A percentile compares a stretch with the other conserved stretches of the same genome.
phyloP scores from a whole-genome alignment of 2,329 filamentous ascomycete species.

The Knoxdaviesia capensis region DNA sequence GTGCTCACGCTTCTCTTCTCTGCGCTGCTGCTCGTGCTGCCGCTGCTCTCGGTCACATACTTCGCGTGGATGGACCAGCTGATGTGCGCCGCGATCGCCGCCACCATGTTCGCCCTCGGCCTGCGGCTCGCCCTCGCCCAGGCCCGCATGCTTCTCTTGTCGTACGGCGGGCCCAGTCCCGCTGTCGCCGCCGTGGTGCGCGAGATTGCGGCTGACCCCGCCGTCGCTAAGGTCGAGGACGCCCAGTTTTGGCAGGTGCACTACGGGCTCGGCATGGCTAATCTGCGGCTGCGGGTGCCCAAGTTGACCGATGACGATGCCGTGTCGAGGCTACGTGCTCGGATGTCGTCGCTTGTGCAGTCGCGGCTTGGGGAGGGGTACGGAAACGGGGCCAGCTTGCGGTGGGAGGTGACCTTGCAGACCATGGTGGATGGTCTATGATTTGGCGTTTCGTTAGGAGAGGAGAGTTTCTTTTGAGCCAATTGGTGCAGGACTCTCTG shows the following conservation, averaged over 20 bases:
- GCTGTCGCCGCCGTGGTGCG: conserved; percentile 52
- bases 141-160: conserved; percentile 92
- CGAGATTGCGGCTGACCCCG: conserved; percentile 66
- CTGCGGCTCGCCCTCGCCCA: conserved; percentile 67
- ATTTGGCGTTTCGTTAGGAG: too few relatives aligned
- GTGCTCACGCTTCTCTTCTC: conserved; percentile 85
- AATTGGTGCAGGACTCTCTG: too few relatives aligned
- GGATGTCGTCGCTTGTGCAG: conserved; percentile 59
- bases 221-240: conserved; percentile 62
- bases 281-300: conserved; percentile 57
- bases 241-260: conserved; percentile 98
- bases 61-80: conserved; percentile 58
- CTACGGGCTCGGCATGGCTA: conserved; percentile 91
- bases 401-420: conserved; percentile 89
- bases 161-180: conserved; percentile 29
- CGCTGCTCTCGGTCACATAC: conserved; percentile 64
- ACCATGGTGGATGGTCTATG: conserved; percentile 24
- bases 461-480: too few relatives aligned
- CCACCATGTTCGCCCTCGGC: conserved; percentile 77
- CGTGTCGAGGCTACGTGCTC: conserved; percentile 51
- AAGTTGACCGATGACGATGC: conserved; percentile 48
- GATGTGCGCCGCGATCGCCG: conserved; percentile 62
- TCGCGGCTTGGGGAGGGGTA: conserved; percentile 79
- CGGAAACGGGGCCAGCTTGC: conserved; percentile 54
- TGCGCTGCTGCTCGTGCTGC: conserved; percentile 57